Evolutionary conservation across 2,329 filamentous ascomycete species (phyloP).

Genomic region (Anthostomella pinea): DNA sequence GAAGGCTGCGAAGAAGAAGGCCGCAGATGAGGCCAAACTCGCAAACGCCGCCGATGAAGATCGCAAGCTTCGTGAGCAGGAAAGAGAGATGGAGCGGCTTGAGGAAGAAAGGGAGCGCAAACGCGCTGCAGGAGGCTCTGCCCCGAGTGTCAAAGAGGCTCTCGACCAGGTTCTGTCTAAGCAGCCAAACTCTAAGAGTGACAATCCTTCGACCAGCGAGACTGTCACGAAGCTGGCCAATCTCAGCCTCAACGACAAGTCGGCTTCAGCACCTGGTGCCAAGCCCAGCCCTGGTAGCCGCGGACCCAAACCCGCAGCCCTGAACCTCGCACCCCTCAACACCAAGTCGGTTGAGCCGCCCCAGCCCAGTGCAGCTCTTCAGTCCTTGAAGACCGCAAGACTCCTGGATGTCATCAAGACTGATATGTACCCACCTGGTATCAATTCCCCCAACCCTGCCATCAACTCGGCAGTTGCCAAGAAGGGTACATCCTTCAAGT

Average conservation of each 20-base stretch:
- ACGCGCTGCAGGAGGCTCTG: constrained; percentile 47
- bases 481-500: constrained; percentile 84
- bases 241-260: constrained; percentile 51
- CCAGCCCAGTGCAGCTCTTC: constrained; percentile 90
- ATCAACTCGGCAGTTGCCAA: constrained; percentile 77
- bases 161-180: constrained; percentile 26
- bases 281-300: constrained; percentile 57
- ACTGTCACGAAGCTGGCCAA: constrained; percentile 49
- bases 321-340: constrained; percentile 81
- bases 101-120: constrained; percentile 68
- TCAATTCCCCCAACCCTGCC: constrained; percentile 87
- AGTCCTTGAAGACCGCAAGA: constrained; percentile 86
- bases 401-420: constrained; percentile 79
- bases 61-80: constrained; percentile 67
- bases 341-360: constrained; percentile 85
- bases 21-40: constrained; percentile 42
- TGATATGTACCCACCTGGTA: constrained; percentile 76
- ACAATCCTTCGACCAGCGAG: constrained; percentile 37
- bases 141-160: constrained; percentile 44
- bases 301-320: constrained; percentile 72
- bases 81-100: constrained; percentile 68
- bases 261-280: constrained; percentile 43
- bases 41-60: constrained; percentile 55
- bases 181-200: constrained; percentile 41
- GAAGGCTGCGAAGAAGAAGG: constrained; percentile 40